Conservation (phyloP, 148 eudicot genomes). For the Dianthus caryophyllus region DNA sequence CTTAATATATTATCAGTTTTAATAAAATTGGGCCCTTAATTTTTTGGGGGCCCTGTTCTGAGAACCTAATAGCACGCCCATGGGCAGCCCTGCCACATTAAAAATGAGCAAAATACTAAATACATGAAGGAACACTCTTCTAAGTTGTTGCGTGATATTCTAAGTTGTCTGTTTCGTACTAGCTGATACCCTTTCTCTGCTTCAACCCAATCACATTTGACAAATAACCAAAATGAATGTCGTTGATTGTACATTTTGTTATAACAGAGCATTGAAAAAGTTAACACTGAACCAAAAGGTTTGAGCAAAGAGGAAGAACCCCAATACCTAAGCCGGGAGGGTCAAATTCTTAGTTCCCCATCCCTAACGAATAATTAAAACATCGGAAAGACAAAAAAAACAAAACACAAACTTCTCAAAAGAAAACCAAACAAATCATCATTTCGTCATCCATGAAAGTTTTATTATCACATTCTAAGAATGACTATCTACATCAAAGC, state of each 20-base stretch:
- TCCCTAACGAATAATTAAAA: neutral
- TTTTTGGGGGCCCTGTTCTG: no score
- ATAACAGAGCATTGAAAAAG: neutral
- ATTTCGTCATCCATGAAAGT: neutral
- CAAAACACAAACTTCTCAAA: neutral
- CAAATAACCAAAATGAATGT: neutral
- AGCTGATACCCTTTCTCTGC: neutral
- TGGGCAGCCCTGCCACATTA: no score
- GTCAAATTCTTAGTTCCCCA: neutral
- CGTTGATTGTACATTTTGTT: neutral
- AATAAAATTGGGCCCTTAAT: no score
- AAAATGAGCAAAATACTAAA: neutral
- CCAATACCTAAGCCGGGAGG: neutral
- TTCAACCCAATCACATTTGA: conserved; percentile 1
- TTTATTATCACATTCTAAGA: neutral
- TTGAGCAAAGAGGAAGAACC: neutral
- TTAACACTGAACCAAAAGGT: neutral
- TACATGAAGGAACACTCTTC: conserved; percentile 3
- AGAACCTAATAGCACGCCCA: no score
- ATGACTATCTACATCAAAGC: neutral
- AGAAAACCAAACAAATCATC: neutral
- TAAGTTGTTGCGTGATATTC: neutral
- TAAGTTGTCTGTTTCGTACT: neutral
- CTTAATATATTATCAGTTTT: no score
- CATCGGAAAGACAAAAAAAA: neutral